phyloP scores from a whole-genome alignment of 2,329 filamentous ascomycete genomes.

The Dendrostoma leiphaemia region DNA sequence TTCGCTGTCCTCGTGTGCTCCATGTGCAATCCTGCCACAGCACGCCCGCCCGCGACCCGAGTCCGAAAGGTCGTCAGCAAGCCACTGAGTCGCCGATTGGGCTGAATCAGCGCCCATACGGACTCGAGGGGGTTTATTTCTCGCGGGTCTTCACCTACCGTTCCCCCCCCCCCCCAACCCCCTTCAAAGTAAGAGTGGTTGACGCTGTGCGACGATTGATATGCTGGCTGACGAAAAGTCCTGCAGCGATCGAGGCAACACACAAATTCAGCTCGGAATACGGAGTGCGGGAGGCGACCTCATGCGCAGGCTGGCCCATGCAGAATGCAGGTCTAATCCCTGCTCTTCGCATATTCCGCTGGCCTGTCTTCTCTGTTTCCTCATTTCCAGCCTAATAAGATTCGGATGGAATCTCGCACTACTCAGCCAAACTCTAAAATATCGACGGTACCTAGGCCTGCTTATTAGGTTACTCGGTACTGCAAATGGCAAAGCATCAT shows the following conservation, averaged over 20 bases:
- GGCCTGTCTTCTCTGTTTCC: neutral
- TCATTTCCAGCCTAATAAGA: neutral
- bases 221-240: neutral
- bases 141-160: neutral
- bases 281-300: slow-evolving; percentile 7
- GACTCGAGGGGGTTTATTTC: no score
- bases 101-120: no score
- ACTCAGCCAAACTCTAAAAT: no score
- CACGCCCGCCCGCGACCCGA: no score
- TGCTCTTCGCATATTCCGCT: neutral
- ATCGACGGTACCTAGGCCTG: no score
- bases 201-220: neutral
- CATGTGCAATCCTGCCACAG: no score
- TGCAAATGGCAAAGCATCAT: no score
- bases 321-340: neutral
- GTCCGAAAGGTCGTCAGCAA: no score
- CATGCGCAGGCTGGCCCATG: neutral
- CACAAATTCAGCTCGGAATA: neutral
- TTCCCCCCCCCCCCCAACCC: neutral
- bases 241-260: neutral
- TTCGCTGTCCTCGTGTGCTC: no score
- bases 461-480: no score
- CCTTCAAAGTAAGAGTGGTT: neutral
- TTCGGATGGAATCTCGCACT: neutral
- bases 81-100: neutral